Evolutionary conservation across 768 basidiomycete species (phyloP), one percentile per base, ranked within the genome.

Genomic region (Lenzites betulinus): DNA sequence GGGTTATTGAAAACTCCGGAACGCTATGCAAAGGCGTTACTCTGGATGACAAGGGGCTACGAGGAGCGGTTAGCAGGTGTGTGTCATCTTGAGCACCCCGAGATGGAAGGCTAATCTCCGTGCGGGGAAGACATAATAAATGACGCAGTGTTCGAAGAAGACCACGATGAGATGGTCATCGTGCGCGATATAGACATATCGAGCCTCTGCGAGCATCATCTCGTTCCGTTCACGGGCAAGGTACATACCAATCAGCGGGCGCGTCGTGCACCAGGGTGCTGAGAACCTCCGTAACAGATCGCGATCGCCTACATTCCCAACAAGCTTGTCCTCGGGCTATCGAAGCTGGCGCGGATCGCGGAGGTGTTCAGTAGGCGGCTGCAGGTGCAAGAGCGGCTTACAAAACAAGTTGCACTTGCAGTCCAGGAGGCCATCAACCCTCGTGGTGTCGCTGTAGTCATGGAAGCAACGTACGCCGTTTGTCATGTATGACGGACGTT

Each of bases 21-120:
- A 66, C 83, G 97, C 39, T 99, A 97, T 75, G 95, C 95, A 23
- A 92, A 98, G 76, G 94, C 97, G 26, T 79, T 99, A 54, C 85
- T 99, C 81, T 98, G 94, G 94, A 97, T 98, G 95, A 98, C 97
- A 35, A 87, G 90, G 71, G 97, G 97, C 11, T 99, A 99, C 75
- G 97, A 98, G 73, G 95, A 98, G 73, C 86, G 93, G 65, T 77
- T 99, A 65, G 86, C 88, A 76, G 93, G 95, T 94, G 55, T 33
- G 50, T 33, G 44, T 20, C n/a, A 15, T 6, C 39, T 54, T 30
- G 22, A 22, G 25, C 30, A n/a, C 26, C 25, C 25, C 26, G 22
- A 15, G 22, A 28, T 36, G 44, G 23, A 48, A 33, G 15, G 13
- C 25, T 36, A 36, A 51, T 49, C 54, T 9, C 43, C 38, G 25